Percentiles rank a stretch among this genome's conserved stretches.
phyloP scores from a whole-genome alignment of 768 basidiomycete species.

The Auricularia cornea region DNA sequence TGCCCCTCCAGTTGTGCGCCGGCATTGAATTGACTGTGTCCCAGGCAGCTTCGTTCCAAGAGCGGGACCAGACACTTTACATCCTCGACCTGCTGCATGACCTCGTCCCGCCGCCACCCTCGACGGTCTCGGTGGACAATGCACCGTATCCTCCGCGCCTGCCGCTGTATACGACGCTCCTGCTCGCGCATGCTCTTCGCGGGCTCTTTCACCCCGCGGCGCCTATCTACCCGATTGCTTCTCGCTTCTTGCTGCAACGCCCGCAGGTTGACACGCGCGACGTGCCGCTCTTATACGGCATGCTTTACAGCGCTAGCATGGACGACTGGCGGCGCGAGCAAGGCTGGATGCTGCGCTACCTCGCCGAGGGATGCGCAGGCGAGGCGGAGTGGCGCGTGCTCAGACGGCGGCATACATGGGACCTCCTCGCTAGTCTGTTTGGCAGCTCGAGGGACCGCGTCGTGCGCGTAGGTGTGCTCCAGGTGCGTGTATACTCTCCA shows the following conservation, averaged over 20 bases:
- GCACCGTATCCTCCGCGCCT: conserved; percentile 39
- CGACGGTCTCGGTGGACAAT: conserved; percentile 14
- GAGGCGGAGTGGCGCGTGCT: conserved; percentile 75
- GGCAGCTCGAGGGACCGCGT: conserved; percentile 45
- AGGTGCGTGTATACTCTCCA: conserved; percentile 36
- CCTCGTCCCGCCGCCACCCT: conserved; percentile 33
- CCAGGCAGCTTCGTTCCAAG: conserved; percentile 63
- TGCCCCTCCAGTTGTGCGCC: conserved; percentile 13
- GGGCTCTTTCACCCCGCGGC: conserved; percentile 81
- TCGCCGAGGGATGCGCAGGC: conserved; percentile 72
- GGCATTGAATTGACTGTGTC: not conserved
- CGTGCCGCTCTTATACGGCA: conserved; percentile 83
- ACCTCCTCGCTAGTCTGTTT: conserved; percentile 74
- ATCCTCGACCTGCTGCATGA: conserved; percentile 62
- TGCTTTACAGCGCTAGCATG: conserved; percentile 65
- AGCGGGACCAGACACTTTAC: conserved; percentile 63
- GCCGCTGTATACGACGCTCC: conserved; percentile 70
- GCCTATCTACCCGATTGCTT: conserved; percentile 79
- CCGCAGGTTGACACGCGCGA: conserved; percentile 71
- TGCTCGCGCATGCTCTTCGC: conserved; percentile 74
- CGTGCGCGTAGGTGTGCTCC: conserved; percentile 53
- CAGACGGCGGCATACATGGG: conserved; percentile 80
- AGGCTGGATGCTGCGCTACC: conserved; percentile 79
- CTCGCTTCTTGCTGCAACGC: conserved; percentile 84
- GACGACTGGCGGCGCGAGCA: conserved; percentile 83